A percentile compares a stretch with the other conserved stretches of the same genome.
Evolutionary conservation across 805 yeast species (phyloP).

Genomic region (Candida boidinii): DNA sequence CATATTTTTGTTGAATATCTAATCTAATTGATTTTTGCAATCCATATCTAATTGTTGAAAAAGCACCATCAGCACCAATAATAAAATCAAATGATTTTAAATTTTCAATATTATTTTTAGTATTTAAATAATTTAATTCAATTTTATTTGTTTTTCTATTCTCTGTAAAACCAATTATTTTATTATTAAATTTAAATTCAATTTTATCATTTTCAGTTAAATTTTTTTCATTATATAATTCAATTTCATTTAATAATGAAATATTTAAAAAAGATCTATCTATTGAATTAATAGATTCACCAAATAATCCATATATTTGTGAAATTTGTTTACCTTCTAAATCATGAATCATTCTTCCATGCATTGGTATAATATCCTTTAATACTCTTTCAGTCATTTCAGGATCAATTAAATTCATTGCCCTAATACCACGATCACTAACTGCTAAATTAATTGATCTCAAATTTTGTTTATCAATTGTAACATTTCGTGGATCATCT

Average conservation of each 20-base stretch:
- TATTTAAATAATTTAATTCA: slow-evolving; percentile 3
- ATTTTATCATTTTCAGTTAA: slow-evolving; percentile 19
- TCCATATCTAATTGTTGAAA: slow-evolving; percentile 62
- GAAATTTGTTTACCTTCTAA: slow-evolving; percentile 50
- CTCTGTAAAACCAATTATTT: slow-evolving; percentile 33
- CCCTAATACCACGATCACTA: slow-evolving; percentile 73
- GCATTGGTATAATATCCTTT: slow-evolving; percentile 68
- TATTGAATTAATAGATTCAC: slow-evolving; percentile 80
- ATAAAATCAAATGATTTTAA: slow-evolving; percentile 41
- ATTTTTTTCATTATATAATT: slow-evolving; percentile 23
- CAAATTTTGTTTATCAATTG: slow-evolving; percentile 20
- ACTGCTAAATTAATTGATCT: slow-evolving; percentile 83
- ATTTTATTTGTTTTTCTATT: slow-evolving; percentile 6
- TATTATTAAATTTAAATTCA: slow-evolving; percentile 43
- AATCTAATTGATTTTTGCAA: slow-evolving; percentile 59
- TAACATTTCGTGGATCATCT: slow-evolving; percentile 46
- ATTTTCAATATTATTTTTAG: background rate
- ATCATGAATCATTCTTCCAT: slow-evolving; percentile 86
- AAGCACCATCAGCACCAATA: slow-evolving; percentile 84
- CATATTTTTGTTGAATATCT: slow-evolving; percentile 68
- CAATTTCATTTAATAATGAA: slow-evolving; percentile 55
- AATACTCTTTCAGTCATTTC: slow-evolving; percentile 49
- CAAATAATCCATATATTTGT: slow-evolving; percentile 72
- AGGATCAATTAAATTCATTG: slow-evolving; percentile 54
- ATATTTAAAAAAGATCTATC: slow-evolving; percentile 67